Conservation (phyloP, 106 monocot genomes). For the Dendrobium officinale region DNA sequence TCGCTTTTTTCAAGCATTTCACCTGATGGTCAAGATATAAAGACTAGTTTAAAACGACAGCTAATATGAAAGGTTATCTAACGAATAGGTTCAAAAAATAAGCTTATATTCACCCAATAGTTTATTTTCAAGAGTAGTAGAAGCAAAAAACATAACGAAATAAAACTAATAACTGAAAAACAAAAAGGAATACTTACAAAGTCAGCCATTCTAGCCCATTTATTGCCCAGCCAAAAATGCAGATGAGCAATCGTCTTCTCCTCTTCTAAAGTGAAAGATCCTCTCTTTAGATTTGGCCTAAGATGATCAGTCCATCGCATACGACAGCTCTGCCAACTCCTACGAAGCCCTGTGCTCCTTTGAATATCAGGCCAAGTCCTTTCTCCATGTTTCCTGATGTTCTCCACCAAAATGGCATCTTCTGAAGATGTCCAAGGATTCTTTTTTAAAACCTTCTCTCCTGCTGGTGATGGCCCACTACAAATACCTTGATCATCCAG, state of each 20-base stretch:
- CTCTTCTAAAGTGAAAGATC: conserved; percentile 36
- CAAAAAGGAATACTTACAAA: conserved; percentile 3
- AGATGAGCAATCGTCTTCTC: conserved; percentile 28
- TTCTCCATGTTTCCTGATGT: conserved; percentile 44
- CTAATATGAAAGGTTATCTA: neutral
- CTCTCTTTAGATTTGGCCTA: conserved; percentile 39
- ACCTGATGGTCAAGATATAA: no score
- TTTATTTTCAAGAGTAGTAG: neutral
- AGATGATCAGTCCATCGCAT: conserved; percentile 58
- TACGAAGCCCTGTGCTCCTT: conserved; percentile 28
- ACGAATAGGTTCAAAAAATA: neutral
- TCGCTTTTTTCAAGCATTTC: no score
- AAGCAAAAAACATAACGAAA: neutral
- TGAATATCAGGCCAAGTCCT: conserved; percentile 53
- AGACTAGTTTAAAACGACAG: neutral
- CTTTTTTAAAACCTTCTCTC: conserved; percentile 27
- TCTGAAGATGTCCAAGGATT: conserved; percentile 47
- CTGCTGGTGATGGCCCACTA: conserved; percentile 13
- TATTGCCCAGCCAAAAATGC: conserved; percentile 40
- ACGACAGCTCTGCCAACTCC: conserved; percentile 52
- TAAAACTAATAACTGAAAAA: neutral
- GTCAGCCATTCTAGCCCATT: conserved; percentile 55
- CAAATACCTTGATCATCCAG: conserved; percentile 17
- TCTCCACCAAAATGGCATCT: conserved; percentile 38
- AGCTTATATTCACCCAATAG: neutral